Conservation (phyloP, 495 filamentous ascomycete species). For the Xylaria bambusicola region DNA sequence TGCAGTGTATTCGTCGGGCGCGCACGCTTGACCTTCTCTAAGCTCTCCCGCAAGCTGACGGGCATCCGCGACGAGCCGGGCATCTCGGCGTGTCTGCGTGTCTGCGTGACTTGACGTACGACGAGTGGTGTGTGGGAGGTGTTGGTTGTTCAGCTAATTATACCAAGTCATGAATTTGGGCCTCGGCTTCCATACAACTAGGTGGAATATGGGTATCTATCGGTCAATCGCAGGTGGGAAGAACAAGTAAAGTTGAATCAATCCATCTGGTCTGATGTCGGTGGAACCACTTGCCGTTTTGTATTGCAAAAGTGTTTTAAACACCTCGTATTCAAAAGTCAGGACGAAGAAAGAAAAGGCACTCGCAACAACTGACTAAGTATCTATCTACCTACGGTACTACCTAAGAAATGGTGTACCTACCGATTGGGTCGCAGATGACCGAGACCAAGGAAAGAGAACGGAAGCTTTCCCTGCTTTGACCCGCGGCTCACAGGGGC, state of each 20-base stretch:
- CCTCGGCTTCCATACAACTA: conserved; percentile 6
- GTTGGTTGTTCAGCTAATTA: background rate
- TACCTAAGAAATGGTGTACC: background rate
- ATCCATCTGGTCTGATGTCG: conserved; percentile 2
- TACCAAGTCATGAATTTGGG: background rate
- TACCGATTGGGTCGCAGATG: background rate
- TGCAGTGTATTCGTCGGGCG: conserved; percentile 58
- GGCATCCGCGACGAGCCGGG: conserved; percentile 68
- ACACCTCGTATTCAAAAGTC: too few relatives aligned
- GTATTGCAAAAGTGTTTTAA: too few relatives aligned
- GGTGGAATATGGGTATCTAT: too few relatives aligned
- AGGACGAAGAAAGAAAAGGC: too few relatives aligned
- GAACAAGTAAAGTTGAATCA: background rate
- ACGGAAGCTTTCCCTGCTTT: conserved; percentile 2
- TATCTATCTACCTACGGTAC: too few relatives aligned
- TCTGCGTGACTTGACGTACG: background rate
- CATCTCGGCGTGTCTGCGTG: too few relatives aligned
- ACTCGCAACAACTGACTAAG: too few relatives aligned
- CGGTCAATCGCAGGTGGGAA: background rate
- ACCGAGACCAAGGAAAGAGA: background rate
- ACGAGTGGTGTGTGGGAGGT: conserved; percentile 14
- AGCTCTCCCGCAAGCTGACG: conserved; percentile 64
- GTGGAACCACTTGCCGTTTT: background rate
- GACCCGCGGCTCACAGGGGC: background rate
- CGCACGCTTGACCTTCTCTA: conserved; percentile 54